Percentiles rank a stretch among this genome's conserved stretches.
These are phyloP conservation scores for Aspergillus sp. DNA, from an alignment of 2,329 filamentous ascomycete species.

Conservation along the genomic window DNA sequence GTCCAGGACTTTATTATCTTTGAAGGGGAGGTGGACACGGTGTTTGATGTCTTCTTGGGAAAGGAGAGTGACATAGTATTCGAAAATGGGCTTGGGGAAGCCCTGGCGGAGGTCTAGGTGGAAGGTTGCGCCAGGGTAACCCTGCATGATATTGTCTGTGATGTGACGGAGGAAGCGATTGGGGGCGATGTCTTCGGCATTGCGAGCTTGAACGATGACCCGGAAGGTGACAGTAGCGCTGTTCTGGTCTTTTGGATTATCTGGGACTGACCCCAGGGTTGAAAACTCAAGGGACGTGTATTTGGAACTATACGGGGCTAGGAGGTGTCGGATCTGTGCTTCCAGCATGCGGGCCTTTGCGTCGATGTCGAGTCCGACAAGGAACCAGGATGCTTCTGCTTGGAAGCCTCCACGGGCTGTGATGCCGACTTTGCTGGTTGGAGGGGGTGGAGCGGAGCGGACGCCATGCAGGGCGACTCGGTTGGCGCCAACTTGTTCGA, in stretches of 20 bases:
- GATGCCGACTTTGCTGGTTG: conserved; percentile 53
- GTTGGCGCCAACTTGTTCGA: conserved; percentile 52
- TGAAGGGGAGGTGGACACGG: conserved; percentile 27
- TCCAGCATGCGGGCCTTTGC: conserved; percentile 51
- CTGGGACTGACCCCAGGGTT: conserved; percentile 28
- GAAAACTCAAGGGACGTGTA: conserved; percentile 33
- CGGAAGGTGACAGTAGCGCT: conserved; percentile 44
- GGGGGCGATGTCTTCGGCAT: conserved; percentile 35
- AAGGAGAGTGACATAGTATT: conserved; percentile 31
- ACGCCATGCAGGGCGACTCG: conserved; percentile 52
- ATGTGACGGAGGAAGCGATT: conserved; percentile 37
- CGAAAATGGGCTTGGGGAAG: conserved; percentile 36
- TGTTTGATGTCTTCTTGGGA: conserved; percentile 26
- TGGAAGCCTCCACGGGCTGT: conserved; percentile 50
- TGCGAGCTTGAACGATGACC: conserved; percentile 47
- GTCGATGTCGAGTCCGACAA: conserved; percentile 47
- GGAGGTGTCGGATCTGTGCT: conserved; percentile 42
- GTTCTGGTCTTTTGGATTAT: conserved; percentile 42
- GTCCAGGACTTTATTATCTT: conserved; percentile 17
- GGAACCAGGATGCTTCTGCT: conserved; percentile 47
- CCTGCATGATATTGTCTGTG: conserved; percentile 42
- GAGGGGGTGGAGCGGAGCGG: conserved; percentile 45
- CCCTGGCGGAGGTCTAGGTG: conserved; percentile 34
- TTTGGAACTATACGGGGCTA: conserved; percentile 34
- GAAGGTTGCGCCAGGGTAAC: conserved; percentile 40